These are phyloP conservation scores for Mycena latifolia DNA, from an alignment of 768 basidiomycete genomes.

Conservation along the genomic window DNA sequence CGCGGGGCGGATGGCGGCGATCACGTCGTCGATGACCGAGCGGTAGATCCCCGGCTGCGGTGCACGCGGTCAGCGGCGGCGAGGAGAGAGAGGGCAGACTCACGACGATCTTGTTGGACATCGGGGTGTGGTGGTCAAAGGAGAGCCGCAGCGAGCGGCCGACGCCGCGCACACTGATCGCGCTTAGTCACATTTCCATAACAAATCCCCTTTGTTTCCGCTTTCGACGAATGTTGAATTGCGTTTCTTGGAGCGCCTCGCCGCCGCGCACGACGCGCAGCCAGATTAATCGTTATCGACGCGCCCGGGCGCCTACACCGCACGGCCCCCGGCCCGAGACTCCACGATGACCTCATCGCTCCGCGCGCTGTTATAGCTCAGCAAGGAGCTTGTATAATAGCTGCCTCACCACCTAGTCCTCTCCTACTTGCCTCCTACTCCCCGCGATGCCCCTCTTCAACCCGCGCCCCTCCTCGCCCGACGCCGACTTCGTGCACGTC, in stretches of 20 bases:
- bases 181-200: background rate
- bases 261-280: too few relatives aligned
- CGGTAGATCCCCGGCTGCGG: conserved; percentile 76
- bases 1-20: conserved; percentile 74
- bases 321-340: background rate
- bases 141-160: background rate
- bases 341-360: conserved; percentile 31
- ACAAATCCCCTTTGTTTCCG: background rate
- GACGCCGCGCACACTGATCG: background rate
- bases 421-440: too few relatives aligned
- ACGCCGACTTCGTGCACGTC: background rate
- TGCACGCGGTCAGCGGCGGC: conserved; percentile 38
- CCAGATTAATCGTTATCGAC: too few relatives aligned
- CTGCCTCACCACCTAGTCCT: too few relatives aligned
- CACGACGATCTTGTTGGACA: conserved; percentile 86
- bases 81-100: conserved; percentile 53
- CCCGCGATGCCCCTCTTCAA: conserved; percentile 43
- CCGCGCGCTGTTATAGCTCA: conserved; percentile 4
- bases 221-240: too few relatives aligned
- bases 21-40: conserved; percentile 82
- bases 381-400: too few relatives aligned
- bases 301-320: too few relatives aligned
- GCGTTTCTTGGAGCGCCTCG: too few relatives aligned
- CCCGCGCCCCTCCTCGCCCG: conserved; percentile 16
- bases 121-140: conserved; percentile 42